These are phyloP conservation scores for Phlyctochytrium planicorne DNA, from an alignment of 192 early-diverging fungal genomes.

Conservation along the genomic window DNA sequence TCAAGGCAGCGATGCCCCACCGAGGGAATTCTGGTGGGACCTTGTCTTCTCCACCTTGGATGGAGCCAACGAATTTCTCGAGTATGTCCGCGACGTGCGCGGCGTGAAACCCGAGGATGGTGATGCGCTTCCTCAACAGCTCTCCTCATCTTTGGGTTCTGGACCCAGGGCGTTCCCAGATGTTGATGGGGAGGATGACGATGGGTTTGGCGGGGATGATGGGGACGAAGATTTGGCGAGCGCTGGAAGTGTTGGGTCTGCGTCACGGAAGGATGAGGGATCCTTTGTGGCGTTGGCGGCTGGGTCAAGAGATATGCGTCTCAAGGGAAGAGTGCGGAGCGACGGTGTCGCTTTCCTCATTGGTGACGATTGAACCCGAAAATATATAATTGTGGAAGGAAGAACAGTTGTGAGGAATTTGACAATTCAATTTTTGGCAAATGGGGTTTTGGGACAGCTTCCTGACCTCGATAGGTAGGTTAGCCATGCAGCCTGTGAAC, in stretches of 20 bases:
- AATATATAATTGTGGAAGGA: not conserved
- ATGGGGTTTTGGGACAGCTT: constrained; percentile 23
- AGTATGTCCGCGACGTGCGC: constrained; percentile 30
- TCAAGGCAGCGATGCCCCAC: constrained; percentile 12
- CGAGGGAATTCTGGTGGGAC: constrained; percentile 45
- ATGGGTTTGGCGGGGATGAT: not conserved
- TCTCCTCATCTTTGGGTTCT: constrained; percentile 1
- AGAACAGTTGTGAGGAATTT: not conserved
- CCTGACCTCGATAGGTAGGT: constrained; percentile 22
- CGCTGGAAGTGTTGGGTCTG: not conserved
- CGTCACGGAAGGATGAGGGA: not conserved
- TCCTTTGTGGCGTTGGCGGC: constrained; percentile 2
- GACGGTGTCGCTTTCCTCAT: constrained; percentile 25
- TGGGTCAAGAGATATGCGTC: constrained; percentile 6
- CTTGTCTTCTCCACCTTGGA: constrained; percentile 44
- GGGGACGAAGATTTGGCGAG: not conserved
- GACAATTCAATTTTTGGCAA: not conserved
- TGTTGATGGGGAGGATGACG: not conserved
- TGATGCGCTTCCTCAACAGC: constrained; percentile 17
- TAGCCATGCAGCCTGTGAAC: too few relatives aligned
- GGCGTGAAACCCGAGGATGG: constrained; percentile 31
- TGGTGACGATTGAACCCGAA: constrained; percentile 25
- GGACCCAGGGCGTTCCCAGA: not conserved
- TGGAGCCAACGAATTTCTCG: constrained; percentile 47
- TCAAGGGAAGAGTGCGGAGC: constrained; percentile 17